Conservation (phyloP, 768 basidiomycete species). For the Termitomyces sp. region DNA sequence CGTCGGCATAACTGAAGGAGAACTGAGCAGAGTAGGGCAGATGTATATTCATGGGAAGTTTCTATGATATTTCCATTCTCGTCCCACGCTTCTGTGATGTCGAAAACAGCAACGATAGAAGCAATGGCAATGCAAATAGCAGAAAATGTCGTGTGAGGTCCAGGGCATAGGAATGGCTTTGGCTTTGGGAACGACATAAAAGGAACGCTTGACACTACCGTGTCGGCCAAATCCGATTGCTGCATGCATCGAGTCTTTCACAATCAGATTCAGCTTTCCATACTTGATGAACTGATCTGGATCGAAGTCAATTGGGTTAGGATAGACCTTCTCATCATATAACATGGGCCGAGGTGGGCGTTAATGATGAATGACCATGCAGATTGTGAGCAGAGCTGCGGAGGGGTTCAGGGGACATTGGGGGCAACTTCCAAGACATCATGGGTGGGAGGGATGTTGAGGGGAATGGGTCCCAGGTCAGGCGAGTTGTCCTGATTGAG, state of each 20-base stretch:
- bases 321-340: constrained; percentile 25
- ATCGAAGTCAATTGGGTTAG: constrained; percentile 24
- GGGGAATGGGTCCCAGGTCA: too few relatives aligned
- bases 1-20: too few relatives aligned
- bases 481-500: too few relatives aligned
- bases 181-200: too few relatives aligned
- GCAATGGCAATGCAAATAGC: constrained; percentile 25
- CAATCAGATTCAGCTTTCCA: constrained; percentile 10
- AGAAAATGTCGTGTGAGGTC: constrained; percentile 25
- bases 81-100: constrained; percentile 18
- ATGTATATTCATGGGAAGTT: constrained; percentile 5
- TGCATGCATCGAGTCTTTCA: constrained; percentile 10
- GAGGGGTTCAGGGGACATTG: too few relatives aligned
- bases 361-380: too few relatives aligned
- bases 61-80: constrained; percentile 14
- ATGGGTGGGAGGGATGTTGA: too few relatives aligned
- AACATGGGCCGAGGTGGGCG: too few relatives aligned
- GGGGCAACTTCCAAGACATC: too few relatives aligned
- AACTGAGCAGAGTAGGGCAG: constrained; percentile 7
- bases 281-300: constrained; percentile 32
- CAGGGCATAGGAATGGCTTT: constrained; percentile 23
- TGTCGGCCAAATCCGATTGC: constrained; percentile 17
- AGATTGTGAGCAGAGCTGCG: too few relatives aligned
- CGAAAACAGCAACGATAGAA: constrained; percentile 23
- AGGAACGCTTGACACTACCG: constrained; percentile 4